Conservation (phyloP, 441 rosid genomes). For the Gossypium aridum region DNA sequence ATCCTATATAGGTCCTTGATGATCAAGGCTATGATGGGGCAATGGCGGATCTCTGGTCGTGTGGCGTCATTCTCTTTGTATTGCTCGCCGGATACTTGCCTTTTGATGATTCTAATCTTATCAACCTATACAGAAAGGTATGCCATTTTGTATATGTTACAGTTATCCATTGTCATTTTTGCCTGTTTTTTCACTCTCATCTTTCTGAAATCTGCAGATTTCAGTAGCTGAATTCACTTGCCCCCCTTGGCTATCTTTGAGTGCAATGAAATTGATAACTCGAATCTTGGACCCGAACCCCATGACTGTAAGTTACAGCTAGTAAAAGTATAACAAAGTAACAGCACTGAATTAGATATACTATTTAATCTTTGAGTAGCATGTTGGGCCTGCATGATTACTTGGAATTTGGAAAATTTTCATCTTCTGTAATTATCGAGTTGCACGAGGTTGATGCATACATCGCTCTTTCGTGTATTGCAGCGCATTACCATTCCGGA, state of each 20-base stretch:
- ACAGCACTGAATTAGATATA: background rate
- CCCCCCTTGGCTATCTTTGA: conserved; percentile 92
- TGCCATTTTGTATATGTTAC: conserved; percentile 35
- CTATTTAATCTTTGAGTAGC: no score
- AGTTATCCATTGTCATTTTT: conserved; percentile 11
- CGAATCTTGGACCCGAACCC: conserved; percentile 90
- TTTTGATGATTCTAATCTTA: conserved; percentile 89
- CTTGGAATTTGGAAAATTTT: no score
- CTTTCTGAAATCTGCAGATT: conserved; percentile 37
- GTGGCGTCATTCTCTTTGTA: conserved; percentile 97
- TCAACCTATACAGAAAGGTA: conserved; percentile 90
- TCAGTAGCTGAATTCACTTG: conserved; percentile 81
- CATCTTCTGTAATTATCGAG: no score
- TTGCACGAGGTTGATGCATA: background rate
- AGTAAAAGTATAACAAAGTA: background rate
- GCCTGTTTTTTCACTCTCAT: conserved; percentile 15
- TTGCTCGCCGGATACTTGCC: conserved; percentile 98
- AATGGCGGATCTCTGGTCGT: conserved; percentile 95
- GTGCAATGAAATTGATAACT: conserved; percentile 72
- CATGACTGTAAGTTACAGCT: conserved; percentile 53
- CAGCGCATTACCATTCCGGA: conserved; percentile 80
- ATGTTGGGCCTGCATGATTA: no score
- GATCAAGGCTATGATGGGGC: conserved; percentile 96
- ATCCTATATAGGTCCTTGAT: conserved; percentile 67
- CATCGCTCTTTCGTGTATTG: conserved; percentile 11